Base-by-base conservation (phyloP, 495 filamentous ascomycete species). In the Daldinia grandis region DNA sequence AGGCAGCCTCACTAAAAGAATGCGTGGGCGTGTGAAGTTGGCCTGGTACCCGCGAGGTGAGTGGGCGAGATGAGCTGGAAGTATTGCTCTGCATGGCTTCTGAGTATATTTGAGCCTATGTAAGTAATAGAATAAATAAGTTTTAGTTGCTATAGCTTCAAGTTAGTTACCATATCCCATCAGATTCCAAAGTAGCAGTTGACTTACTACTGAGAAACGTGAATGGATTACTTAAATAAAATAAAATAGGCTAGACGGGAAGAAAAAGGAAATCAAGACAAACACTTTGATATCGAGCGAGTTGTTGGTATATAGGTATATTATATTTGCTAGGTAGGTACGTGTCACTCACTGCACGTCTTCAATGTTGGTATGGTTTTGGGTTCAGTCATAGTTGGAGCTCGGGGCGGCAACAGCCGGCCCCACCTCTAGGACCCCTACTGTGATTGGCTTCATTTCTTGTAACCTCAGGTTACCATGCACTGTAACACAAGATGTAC, bases 1-100 rank as follows among this genome's bases (percentile, higher is more conserved):
- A 64, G 64, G 64, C 66, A 1, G 27, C 47, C 0, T 62, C 59
- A 40, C 69, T 61, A 58, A 75, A 71, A 47, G 79, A 74, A 38
- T 71, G 70, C 25, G 68, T 72, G 10, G 74, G 71, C 3, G 72
- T 72, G 44, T 68, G 65, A 30, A 74, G 62, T 14, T 71, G 66
- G 37, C 66, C 69, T 9, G 74, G 62, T 4, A 71, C 38, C 30
- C 67, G 68, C 76, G 82, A 17, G 74, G 55, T 17, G 65, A 77
- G 58, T 66, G 75, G 47, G 68, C 76, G 60, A 27, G 75, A 77
- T 33, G 73, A 77, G 37, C 73, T 72, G 12, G 74, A 33, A 27
- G 60, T 64, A 51, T 71, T 63, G 51, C 64, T 66, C 69, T 74
- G 74, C 73, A 76, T 69, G 56, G n/a, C 35, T 56, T 30, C 59